A percentile compares a stretch with the other conserved stretches of the same genome.
These are phyloP conservation scores for Arabidopsis arenosa DNA, from an alignment of 345 rosid species.

Conservation along the genomic window DNA sequence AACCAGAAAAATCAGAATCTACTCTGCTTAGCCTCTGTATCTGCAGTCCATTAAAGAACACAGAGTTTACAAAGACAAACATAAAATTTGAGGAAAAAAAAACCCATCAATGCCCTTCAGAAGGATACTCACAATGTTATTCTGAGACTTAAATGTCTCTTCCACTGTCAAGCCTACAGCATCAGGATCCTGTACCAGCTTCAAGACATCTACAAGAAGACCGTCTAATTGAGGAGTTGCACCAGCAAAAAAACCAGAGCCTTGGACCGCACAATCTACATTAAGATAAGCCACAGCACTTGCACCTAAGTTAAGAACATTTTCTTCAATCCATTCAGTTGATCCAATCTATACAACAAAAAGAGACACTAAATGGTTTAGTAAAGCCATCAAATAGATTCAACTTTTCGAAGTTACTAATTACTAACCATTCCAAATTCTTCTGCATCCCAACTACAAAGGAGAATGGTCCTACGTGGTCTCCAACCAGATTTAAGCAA, in stretches of 20 bases:
- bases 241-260: constrained; percentile 81
- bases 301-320: constrained; percentile 75
- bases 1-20: constrained; percentile 95
- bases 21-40: constrained; percentile 82
- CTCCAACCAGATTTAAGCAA: constrained; percentile 80
- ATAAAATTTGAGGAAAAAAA: too few relatives aligned
- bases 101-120: too few relatives aligned
- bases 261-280: constrained; percentile 99
- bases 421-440: constrained; percentile 97
- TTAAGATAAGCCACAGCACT: constrained; percentile 92
- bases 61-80: constrained; percentile 18
- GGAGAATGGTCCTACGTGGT: constrained; percentile 83
- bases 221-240: constrained; percentile 89
- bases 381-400: background rate
- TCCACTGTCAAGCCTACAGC: constrained; percentile 58
- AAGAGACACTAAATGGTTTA: background rate
- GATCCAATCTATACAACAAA: constrained; percentile 67
- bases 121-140: constrained; percentile 48
- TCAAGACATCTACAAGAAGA: constrained; percentile 74
- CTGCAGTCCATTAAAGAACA: constrained; percentile 54
- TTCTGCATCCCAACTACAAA: constrained; percentile 98
- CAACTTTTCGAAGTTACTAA: constrained; percentile 13
- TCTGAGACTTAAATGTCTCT: constrained; percentile 63
- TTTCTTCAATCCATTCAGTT: constrained; percentile 98
- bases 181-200: constrained; percentile 90